These are phyloP conservation scores for Aspergillus vadensis DNA, from an alignment of 2,329 filamentous ascomycete genomes.

Conservation along the genomic window DNA sequence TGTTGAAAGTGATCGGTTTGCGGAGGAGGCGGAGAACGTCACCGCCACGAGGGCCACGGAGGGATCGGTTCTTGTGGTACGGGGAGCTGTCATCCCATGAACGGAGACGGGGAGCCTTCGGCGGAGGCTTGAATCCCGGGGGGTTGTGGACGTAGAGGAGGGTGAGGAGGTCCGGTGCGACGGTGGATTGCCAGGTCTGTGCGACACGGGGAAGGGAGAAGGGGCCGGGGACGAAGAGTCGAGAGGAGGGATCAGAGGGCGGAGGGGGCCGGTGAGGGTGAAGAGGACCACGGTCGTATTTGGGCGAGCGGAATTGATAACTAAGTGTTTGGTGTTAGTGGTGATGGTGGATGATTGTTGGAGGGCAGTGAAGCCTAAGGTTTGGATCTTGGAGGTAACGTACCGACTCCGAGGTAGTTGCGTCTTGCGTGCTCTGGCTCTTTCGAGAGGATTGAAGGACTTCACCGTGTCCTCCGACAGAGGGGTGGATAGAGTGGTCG, in stretches of 20 bases:
- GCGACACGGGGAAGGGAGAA: constrained; percentile 85
- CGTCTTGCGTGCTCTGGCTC: constrained; percentile 47
- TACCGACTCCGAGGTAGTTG: constrained; percentile 58
- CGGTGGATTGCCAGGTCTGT: constrained; percentile 85
- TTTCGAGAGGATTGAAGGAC: constrained; percentile 53
- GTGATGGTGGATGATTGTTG: neutral
- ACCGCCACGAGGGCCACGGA: constrained; percentile 79
- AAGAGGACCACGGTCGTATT: constrained; percentile 90
- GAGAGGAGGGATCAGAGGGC: constrained; percentile 81
- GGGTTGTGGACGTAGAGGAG: constrained; percentile 84
- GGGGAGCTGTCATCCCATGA: constrained; percentile 88
- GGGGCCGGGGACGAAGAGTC: constrained; percentile 85
- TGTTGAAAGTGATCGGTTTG: constrained; percentile 71
- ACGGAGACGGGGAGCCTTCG: constrained; percentile 68
- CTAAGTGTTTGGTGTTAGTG: constrained; percentile 49
- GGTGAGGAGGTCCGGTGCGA: constrained; percentile 84
- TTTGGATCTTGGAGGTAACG: constrained; percentile 13
- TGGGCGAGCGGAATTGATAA: constrained; percentile 93
- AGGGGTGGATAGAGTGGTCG: constrained; percentile 46
- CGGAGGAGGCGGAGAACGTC: constrained; percentile 56
- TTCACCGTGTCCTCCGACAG: constrained; percentile 46
- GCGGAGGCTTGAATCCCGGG: constrained; percentile 67
- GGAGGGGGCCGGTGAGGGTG: constrained; percentile 91
- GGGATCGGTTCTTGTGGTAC: constrained; percentile 88
- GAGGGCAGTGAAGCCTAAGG: constrained; percentile 6